Base-by-base conservation (phyloP, 1,284 basidiomycete species). In the Trametes polyzona region DNA sequence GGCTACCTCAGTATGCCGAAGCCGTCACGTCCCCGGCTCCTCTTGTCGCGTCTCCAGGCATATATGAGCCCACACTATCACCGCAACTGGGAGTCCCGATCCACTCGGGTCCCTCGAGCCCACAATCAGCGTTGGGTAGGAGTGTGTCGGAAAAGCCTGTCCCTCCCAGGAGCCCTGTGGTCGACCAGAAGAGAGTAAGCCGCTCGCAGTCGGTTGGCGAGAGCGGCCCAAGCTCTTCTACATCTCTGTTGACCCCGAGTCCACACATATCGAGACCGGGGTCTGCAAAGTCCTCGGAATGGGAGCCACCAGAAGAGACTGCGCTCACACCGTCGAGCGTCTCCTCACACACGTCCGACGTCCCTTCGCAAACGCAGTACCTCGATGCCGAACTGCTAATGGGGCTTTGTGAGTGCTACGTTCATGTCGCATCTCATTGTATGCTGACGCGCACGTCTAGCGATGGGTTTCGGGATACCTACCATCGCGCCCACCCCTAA, bases 381-480 rank as follows among this genome's bases (percentile, higher is more conserved):
- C 73, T 90, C 7, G 87, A 87, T 55, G 67, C 73, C 26, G 83
- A 88, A 47, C 74, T 90, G 55, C 73, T 90, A 3, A 60, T 72
- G 33, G 88, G 88, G 32, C 74, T 90, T 62, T 84, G 88, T 91
- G 67, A 72, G 88, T 85, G 14, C 29, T 21, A 16, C 14, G 41
- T 19, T n/a, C 1, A 21, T 17, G n/a, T 14, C 10, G 10, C 26
- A 37, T 9, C 19, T n/a, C 29, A n/a, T n/a, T n/a, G n/a, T n/a
- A 24, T 14, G 35, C 54, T 12, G 23, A 43, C 43, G 19, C 23
- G 30, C 58, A 23, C 23, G 26, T 29, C 17, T 59, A 84, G 89
- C 89, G 5, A 77, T 91, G 59, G 86, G 86, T 3, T 90, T 90
- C 66, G 71, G 72, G 47, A 71, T 78, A 24, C 88, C 90, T 2